These are phyloP conservation scores for Casuarina equisetifolia DNA, from an alignment of 306 rosid genomes.

Conservation along the genomic window DNA sequence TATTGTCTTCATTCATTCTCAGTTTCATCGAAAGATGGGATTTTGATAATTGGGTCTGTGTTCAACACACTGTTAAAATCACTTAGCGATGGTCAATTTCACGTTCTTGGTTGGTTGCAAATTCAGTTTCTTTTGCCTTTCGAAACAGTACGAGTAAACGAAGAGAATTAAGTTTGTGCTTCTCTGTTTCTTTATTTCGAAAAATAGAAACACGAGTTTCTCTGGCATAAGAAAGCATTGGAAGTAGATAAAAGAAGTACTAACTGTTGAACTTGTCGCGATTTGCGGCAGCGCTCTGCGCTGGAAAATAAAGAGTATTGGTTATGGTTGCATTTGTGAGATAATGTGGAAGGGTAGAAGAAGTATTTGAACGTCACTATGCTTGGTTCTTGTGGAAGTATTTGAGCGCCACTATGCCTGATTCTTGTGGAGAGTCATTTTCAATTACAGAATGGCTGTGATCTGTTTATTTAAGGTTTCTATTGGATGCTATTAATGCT, in stretches of 20 bases:
- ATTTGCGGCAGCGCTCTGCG: neutral
- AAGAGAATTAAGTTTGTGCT: neutral
- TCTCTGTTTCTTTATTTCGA: neutral
- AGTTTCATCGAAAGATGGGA: slow-evolving; percentile 5
- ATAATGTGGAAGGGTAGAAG: neutral
- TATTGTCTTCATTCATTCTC: slow-evolving; percentile 19
- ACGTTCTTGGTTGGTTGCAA: neutral
- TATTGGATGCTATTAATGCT: neutral
- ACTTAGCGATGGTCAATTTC: neutral
- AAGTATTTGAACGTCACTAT: neutral
- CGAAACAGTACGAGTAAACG: neutral
- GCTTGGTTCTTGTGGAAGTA: neutral
- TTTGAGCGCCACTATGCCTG: neutral
- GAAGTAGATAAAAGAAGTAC: neutral
- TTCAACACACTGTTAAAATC: neutral
- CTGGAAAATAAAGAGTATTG: neutral
- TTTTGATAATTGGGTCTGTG: slow-evolving; percentile 16
- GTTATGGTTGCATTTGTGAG: slow-evolving; percentile 1
- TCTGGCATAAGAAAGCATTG: neutral
- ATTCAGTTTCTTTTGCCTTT: neutral
- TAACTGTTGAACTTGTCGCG: neutral
- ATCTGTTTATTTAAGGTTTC: neutral
- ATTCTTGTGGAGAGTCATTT: neutral
- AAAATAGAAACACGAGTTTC: neutral
- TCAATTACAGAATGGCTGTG: slow-evolving; percentile 2